These are phyloP conservation scores for Peniophora sp. DNA, from an alignment of 1,284 basidiomycete species.

Conservation along the genomic window DNA sequence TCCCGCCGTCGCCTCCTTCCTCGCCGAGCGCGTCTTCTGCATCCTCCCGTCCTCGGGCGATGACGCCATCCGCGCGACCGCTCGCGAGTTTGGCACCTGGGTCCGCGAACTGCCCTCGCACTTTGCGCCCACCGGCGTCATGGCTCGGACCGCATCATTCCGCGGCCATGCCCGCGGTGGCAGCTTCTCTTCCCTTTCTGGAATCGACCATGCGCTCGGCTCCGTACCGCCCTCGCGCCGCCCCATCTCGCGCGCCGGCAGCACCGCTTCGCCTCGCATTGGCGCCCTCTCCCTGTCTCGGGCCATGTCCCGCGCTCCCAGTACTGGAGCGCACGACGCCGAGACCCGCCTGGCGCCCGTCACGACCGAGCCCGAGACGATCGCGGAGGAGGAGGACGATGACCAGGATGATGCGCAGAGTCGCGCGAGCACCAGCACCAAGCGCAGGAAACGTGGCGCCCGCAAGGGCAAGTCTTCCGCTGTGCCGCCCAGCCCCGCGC, in stretches of 20 bases:
- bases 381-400: constrained; percentile 12
- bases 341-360: constrained; percentile 25
- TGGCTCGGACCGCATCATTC: constrained; percentile 5
- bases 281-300: constrained; percentile 45
- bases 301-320: constrained; percentile 49
- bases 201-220: constrained; percentile 49
- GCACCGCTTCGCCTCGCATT: constrained; percentile 28
- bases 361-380: constrained; percentile 24
- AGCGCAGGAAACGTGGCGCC: constrained; percentile 72
- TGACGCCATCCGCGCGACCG: constrained; percentile 59
- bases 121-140: constrained; percentile 47
- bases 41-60: constrained; percentile 58
- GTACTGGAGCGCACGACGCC: no score
- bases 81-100: constrained; percentile 85
- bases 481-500: constrained; percentile 22
- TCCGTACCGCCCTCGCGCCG: constrained; percentile 62
- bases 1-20: constrained; percentile 75
- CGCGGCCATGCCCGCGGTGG: constrained; percentile 13
- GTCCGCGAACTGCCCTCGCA: constrained; percentile 65
- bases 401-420: constrained; percentile 13
- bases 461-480: constrained; percentile 56
- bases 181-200: constrained; percentile 40
- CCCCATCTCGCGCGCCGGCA: constrained; percentile 51
- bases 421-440: constrained; percentile 60
- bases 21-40: constrained; percentile 84